A percentile compares a stretch with the other conserved stretches of the same genome.
phyloP scores from a whole-genome alignment of 164 flowering plant genomes.

The Umbilicus rupestris region DNA sequence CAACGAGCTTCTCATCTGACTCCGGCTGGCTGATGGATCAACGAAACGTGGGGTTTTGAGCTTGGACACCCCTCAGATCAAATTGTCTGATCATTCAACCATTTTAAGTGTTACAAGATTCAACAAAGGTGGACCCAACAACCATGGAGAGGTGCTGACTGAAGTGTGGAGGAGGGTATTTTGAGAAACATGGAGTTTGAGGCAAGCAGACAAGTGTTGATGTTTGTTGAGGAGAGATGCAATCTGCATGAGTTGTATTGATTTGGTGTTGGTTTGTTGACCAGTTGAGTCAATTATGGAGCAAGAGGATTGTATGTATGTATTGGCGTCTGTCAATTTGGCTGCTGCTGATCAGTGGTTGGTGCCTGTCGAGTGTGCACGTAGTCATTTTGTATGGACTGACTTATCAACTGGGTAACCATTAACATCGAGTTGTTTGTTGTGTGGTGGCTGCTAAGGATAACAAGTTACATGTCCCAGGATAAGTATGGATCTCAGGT shows the following conservation, averaged over 20 bases:
- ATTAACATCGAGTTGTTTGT: not conserved
- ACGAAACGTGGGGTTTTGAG: not conserved
- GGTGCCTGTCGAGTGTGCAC: not conserved
- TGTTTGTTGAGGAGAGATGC: constrained; percentile 2
- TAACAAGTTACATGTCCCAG: too few relatives aligned
- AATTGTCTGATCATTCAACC: too few relatives aligned
- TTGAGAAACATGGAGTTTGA: not conserved
- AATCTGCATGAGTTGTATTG: constrained; percentile 2
- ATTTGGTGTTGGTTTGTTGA: constrained; percentile 5
- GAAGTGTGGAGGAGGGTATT: not conserved
- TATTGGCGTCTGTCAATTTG: not conserved
- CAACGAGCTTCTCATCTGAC: too few relatives aligned
- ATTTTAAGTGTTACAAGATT: not conserved
- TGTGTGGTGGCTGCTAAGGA: not conserved
- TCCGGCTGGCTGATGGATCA: not conserved
- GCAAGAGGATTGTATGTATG: not conserved
- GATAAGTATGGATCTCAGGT: too few relatives aligned
- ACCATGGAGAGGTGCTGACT: not conserved
- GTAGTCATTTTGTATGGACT: not conserved
- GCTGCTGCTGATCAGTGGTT: not conserved
- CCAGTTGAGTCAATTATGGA: not conserved
- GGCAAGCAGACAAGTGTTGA: constrained; percentile 5
- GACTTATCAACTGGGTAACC: not conserved
- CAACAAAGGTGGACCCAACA: not conserved
- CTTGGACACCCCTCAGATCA: too few relatives aligned